Percentiles rank a stretch among this genome's conserved stretches.
These are phyloP conservation scores for Termitomyces titanicus DNA, from an alignment of 768 basidiomycete genomes.

Conservation along the genomic window DNA sequence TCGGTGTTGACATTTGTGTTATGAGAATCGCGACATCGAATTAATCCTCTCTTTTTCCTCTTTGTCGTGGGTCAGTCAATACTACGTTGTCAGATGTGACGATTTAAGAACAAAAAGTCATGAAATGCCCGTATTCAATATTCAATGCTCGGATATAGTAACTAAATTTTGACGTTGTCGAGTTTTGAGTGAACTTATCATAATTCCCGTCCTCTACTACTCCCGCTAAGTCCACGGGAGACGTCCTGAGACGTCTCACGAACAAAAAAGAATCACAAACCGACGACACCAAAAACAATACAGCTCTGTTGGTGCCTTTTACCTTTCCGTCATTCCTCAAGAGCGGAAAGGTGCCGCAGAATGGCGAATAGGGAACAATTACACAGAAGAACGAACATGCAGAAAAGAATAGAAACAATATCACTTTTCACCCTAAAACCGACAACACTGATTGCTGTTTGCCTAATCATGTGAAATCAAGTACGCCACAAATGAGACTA, in stretches of 20 bases:
- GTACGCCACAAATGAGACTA: not conserved
- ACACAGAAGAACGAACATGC: too few relatives aligned
- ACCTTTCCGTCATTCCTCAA: constrained; percentile 1
- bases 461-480: not conserved
- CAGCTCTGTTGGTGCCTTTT: not conserved
- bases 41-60: not conserved
- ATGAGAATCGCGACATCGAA: not conserved
- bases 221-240: constrained; percentile 3
- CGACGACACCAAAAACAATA: too few relatives aligned
- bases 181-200: not conserved
- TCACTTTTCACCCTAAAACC: too few relatives aligned
- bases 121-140: too few relatives aligned
- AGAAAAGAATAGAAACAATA: too few relatives aligned
- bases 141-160: too few relatives aligned
- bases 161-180: not conserved
- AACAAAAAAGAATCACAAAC: too few relatives aligned
- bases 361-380: not conserved
- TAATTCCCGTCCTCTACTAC: too few relatives aligned
- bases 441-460: not conserved
- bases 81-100: too few relatives aligned
- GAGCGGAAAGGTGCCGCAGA: not conserved
- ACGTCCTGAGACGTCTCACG: too few relatives aligned
- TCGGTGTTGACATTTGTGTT: not conserved
- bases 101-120: too few relatives aligned
- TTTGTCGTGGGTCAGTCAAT: not conserved